Conservation (phyloP, 1,139 yeast species). For the Pichia sp. region DNA sequence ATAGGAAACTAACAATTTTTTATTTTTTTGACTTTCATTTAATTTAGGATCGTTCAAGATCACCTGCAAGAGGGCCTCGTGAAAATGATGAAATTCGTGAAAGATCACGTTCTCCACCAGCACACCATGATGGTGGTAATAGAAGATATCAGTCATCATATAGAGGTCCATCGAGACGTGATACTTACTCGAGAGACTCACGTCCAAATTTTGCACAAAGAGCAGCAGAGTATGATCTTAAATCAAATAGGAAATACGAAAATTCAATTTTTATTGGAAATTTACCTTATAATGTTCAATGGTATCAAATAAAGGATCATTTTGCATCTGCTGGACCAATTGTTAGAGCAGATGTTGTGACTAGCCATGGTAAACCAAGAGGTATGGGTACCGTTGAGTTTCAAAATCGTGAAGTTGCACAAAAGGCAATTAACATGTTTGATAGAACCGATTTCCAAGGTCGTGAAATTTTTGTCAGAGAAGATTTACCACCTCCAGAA, state of each 20-base stretch:
- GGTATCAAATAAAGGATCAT: constrained; percentile 52
- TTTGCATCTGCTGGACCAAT: constrained; percentile 65
- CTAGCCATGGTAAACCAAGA: constrained; percentile 76
- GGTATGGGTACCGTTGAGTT: constrained; percentile 95
- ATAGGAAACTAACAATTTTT: constrained; percentile 4
- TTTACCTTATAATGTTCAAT: constrained; percentile 58
- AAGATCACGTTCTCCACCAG: constrained; percentile 29
- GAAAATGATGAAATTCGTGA: constrained; percentile 22
- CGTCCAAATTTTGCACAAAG: constrained; percentile 15
- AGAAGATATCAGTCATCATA: constrained; percentile 13
- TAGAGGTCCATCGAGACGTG: constrained; percentile 14
- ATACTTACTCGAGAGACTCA: not conserved
- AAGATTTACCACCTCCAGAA: constrained; percentile 75
- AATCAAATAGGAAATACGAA: constrained; percentile 54
- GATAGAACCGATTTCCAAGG: constrained; percentile 67
- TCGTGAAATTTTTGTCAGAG: constrained; percentile 85
- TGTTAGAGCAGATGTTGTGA: constrained; percentile 79
- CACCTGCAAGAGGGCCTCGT: constrained; percentile 30
- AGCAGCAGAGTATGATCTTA: constrained; percentile 23
- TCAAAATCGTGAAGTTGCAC: constrained; percentile 59
- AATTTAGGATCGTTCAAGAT: constrained; percentile 30
- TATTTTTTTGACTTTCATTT: not conserved
- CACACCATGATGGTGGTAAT: constrained; percentile 22
- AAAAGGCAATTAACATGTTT: constrained; percentile 63
- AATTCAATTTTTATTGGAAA: constrained; percentile 71